Conservation (phyloP, 495 filamentous ascomycete species). For the Entonaema liquescens region DNA sequence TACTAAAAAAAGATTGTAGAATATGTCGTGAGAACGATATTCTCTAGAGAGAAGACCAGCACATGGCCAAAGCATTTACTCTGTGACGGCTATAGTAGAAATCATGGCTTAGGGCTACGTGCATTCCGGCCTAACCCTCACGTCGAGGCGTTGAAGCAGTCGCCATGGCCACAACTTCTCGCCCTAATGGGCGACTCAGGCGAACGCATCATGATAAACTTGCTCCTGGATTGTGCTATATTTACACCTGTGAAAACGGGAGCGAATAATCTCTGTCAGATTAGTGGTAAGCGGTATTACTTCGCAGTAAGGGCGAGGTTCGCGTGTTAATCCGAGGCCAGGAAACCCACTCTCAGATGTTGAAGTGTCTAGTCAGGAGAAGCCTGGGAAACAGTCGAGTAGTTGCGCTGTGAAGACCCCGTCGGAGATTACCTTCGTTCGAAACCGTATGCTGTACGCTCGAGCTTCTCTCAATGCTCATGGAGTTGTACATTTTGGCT, state of each 20-base stretch:
- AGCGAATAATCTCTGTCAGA: constrained; percentile 73
- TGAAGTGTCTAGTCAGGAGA: constrained; percentile 31
- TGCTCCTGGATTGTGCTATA: constrained; percentile 81
- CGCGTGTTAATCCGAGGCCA: constrained; percentile 24
- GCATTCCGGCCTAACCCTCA: constrained; percentile 71
- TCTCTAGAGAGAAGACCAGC: constrained; percentile 62
- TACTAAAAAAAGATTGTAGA: constrained; percentile 73
- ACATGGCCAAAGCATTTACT: constrained; percentile 76
- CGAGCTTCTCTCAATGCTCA: constrained; percentile 71
- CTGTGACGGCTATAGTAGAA: constrained; percentile 74
- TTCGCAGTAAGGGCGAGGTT: neutral
- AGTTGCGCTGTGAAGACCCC: constrained; percentile 46
- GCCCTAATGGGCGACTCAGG: constrained; percentile 77
- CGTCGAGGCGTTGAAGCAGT: constrained; percentile 71
- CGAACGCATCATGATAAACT: constrained; percentile 80
- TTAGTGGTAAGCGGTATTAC: constrained; percentile 68
- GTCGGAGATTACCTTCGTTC: constrained; percentile 77
- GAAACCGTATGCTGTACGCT: constrained; percentile 88
- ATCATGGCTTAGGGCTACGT: constrained; percentile 57
- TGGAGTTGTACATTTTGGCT: constrained; percentile 73
- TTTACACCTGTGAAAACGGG: constrained; percentile 71
- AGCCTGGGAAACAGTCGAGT: constrained; percentile 15
- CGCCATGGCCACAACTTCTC: constrained; percentile 77
- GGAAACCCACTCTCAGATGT: constrained; percentile 51
- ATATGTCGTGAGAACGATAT: constrained; percentile 80